Evolutionary conservation across 257 asterid genomes (phyloP).

Genomic region (Gentiana dahurica): DNA sequence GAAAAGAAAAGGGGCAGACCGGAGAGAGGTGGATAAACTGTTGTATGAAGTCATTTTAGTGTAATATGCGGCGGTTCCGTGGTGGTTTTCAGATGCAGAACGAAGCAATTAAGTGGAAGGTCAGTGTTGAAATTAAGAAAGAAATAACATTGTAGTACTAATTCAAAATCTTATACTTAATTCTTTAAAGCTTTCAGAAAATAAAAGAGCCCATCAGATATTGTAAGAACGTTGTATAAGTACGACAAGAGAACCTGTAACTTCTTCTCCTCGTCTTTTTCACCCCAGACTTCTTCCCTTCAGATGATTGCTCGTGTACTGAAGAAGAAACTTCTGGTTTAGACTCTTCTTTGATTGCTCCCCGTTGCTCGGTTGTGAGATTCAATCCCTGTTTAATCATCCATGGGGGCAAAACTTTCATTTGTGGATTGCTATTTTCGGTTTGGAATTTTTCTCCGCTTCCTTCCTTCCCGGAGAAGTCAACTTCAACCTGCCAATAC

Average conservation of each 20-base stretch:
- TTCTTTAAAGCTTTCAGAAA: not conserved
- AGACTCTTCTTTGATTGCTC: slow-evolving; percentile 43
- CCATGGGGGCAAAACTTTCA: slow-evolving; percentile 95
- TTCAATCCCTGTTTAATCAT: slow-evolving; percentile 90
- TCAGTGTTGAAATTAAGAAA: no score
- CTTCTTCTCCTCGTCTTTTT: slow-evolving; percentile 48
- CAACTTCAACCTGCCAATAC: slow-evolving; percentile 85
- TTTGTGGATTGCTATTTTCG: slow-evolving; percentile 35
- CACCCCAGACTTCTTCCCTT: slow-evolving; percentile 58
- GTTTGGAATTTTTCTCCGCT: slow-evolving; percentile 54
- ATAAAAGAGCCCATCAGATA: slow-evolving; percentile 5
- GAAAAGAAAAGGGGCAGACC: no score
- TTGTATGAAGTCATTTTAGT: no score
- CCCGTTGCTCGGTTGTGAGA: slow-evolving; percentile 86
- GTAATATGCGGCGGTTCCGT: no score
- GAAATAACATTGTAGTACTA: no score
- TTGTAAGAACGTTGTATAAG: not conserved
- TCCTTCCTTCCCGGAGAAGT: slow-evolving; percentile 68
- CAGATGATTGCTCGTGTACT: slow-evolving; percentile 27
- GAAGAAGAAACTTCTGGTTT: slow-evolving; percentile 28
- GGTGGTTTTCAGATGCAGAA: no score
- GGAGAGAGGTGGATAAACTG: no score
- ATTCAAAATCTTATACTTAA: not conserved
- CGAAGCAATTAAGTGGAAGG: no score
- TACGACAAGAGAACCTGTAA: slow-evolving; percentile 30